These are phyloP conservation scores for Hanseniaspora vineae DNA, from an alignment of 805 yeast genomes.

Conservation along the genomic window DNA sequence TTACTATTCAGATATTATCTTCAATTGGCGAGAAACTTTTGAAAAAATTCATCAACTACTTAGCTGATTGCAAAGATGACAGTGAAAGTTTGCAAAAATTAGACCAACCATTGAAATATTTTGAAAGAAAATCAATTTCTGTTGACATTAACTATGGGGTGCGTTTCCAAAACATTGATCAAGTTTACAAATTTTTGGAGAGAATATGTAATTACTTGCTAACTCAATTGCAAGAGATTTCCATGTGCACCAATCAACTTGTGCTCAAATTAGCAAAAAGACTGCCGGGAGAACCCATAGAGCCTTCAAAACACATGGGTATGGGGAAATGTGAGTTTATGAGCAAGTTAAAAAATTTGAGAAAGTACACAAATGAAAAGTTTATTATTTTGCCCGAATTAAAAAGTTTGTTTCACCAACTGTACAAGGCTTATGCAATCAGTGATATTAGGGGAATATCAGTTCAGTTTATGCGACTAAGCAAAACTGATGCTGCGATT, in stretches of 20 bases:
- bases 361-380: constrained; percentile 44
- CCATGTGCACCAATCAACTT: constrained; percentile 41
- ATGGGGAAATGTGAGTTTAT: constrained; percentile 66
- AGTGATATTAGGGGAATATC: neutral
- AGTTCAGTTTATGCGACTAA: neutral
- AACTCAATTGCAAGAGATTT: constrained; percentile 34
- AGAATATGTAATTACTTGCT: constrained; percentile 48
- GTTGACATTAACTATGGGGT: constrained; percentile 91
- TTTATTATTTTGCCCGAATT: constrained; percentile 52
- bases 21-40: constrained; percentile 65
- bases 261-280: constrained; percentile 56
- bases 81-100: constrained; percentile 42
- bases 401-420: constrained; percentile 36
- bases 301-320: constrained; percentile 72
- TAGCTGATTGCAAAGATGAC: constrained; percentile 51
- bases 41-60: constrained; percentile 40
- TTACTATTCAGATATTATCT: constrained; percentile 26
- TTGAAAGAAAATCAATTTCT: constrained; percentile 63
- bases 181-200: constrained; percentile 52
- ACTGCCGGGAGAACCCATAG: constrained; percentile 53
- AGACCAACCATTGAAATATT: constrained; percentile 29
- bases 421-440: neutral
- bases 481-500: neutral
- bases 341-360: constrained; percentile 46
- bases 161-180: constrained; percentile 45